Evolutionary conservation across 2,329 filamentous ascomycete species (phyloP).

Genomic region (Beauveria brongniartii): DNA sequence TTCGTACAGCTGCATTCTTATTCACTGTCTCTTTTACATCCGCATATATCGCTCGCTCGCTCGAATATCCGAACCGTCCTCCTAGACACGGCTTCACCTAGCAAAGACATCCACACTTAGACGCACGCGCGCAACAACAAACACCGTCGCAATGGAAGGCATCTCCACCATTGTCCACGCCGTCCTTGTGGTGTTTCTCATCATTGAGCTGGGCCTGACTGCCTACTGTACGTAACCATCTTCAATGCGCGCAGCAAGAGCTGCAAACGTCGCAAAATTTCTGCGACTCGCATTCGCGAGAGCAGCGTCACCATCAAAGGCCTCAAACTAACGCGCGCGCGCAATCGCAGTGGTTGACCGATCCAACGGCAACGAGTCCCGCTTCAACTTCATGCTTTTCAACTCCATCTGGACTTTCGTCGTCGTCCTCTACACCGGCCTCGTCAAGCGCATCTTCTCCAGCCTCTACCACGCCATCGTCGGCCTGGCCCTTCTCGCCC

Average conservation of each 20-base stretch:
- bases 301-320: too few relatives aligned
- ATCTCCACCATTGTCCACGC: constrained; percentile 54
- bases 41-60: background rate
- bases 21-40: background rate
- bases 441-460: constrained; percentile 57
- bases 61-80: background rate
- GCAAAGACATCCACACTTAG: background rate
- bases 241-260: background rate
- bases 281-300: background rate
- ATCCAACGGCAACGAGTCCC: constrained; percentile 30
- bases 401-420: constrained; percentile 68
- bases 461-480: constrained; percentile 54
- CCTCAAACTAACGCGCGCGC: background rate
- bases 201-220: constrained; percentile 68
- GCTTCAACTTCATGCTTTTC: constrained; percentile 76
- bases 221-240: constrained; percentile 53
- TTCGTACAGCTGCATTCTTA: background rate
- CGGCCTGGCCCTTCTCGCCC: constrained; percentile 57
- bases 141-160: constrained; percentile 36
- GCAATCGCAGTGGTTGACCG: constrained; percentile 42
- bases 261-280: too few relatives aligned
- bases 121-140: background rate
- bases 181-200: constrained; percentile 57
- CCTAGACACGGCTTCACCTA: background rate
- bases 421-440: constrained; percentile 59